phyloP scores from a whole-genome alignment of 1,284 basidiomycete species.

The Golubevia sp. region DNA sequence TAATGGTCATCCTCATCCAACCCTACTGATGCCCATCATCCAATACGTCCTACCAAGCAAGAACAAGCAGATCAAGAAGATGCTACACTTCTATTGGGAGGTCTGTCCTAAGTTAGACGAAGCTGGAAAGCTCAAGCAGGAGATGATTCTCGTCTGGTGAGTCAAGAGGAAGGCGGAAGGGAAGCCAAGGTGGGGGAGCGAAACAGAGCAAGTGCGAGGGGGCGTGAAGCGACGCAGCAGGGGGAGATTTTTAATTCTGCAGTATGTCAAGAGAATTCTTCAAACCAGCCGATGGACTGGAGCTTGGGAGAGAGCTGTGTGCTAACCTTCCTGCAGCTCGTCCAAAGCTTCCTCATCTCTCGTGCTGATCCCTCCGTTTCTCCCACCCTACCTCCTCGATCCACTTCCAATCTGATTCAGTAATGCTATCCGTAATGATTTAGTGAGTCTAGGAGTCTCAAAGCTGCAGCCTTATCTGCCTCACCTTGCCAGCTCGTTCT shows the following conservation, averaged over 20 bases:
- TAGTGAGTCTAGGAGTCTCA: conserved; percentile 67
- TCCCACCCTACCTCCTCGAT: neutral
- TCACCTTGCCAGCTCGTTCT: conserved; percentile 3
- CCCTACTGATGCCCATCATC: conserved; percentile 95
- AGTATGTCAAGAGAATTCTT: too few relatives aligned
- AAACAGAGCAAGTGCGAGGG: too few relatives aligned
- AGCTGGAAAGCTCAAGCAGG: conserved; percentile 95
- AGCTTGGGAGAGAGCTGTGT: neutral
- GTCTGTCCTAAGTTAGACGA: conserved; percentile 98
- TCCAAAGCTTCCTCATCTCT: neutral
- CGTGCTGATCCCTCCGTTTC: neutral
- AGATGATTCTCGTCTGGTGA: conserved; percentile 99
- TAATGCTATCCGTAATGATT: conserved; percentile 96
- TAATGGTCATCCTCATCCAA: conserved; percentile 69
- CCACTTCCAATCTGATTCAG: conserved; percentile 63
- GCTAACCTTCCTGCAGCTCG: conserved; percentile 1
- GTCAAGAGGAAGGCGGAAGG: conserved; percentile 56
- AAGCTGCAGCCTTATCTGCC: neutral
- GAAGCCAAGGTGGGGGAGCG: neutral
- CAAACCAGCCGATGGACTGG: neutral
- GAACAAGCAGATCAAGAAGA: conserved; percentile 97
- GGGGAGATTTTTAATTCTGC: too few relatives aligned
- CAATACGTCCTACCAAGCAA: conserved; percentile 94
- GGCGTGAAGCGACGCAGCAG: too few relatives aligned
- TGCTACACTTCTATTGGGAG: conserved; percentile 98